Percentiles rank a stretch among this genome's conserved stretches.
Conservation (phyloP, 2,329 filamentous ascomycete species). For the Sporothrix pallida region DNA sequence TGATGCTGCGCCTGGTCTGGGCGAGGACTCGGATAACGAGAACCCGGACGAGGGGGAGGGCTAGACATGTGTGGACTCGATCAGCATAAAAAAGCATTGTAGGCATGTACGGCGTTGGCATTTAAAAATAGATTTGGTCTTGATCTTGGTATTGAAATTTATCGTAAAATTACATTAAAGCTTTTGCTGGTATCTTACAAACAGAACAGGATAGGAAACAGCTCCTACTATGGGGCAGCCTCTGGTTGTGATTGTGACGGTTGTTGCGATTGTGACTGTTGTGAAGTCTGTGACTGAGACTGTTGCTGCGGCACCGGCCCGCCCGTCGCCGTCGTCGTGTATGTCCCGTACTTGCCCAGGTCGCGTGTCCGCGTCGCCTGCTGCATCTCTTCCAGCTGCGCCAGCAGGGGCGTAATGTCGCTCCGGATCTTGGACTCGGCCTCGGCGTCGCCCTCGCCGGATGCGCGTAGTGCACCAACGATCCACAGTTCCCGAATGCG, state of each 20-base stretch:
- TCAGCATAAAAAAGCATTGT: background rate
- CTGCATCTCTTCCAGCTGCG: constrained; percentile 45
- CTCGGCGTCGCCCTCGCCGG: constrained; percentile 51
- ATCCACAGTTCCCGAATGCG: constrained; percentile 59
- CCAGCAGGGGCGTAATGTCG: constrained; percentile 48
- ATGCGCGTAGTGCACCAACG: constrained; percentile 53
- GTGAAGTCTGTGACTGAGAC: no score
- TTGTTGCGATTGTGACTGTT: background rate
- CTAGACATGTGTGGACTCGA: background rate
- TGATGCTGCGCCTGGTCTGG: background rate
- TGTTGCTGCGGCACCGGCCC: constrained; percentile 26
- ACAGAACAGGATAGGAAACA: background rate
- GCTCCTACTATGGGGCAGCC: background rate
- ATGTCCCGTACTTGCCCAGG: constrained; percentile 40
- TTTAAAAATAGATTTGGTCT: background rate
- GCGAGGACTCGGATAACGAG: background rate
- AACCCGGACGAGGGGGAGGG: constrained; percentile 39
- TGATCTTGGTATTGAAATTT: background rate
- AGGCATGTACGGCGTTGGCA: constrained; percentile 6
- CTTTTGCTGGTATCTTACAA: constrained; percentile 15
- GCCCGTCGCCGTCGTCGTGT: constrained; percentile 36
- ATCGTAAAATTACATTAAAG: background rate
- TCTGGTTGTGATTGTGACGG: background rate
- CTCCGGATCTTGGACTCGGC: constrained; percentile 45
- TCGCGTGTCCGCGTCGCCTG: constrained; percentile 39